Conservation (phyloP, 2,329 filamentous ascomycete genomes). For the Hymenoscyphus salicellus region DNA sequence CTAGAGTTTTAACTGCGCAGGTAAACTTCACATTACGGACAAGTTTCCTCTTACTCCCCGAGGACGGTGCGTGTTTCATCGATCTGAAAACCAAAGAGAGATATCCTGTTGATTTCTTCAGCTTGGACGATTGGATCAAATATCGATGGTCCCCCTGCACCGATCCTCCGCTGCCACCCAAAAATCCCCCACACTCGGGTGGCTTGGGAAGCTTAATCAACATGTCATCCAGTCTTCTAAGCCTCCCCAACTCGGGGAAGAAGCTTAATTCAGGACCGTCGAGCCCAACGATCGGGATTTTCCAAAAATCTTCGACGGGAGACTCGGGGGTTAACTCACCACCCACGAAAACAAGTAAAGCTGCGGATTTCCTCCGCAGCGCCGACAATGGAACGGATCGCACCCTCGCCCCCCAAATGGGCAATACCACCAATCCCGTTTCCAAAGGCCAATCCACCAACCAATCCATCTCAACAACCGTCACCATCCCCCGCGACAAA, state of each 20-base stretch:
- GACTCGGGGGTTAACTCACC: constrained; percentile 25
- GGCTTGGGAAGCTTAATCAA: constrained; percentile 41
- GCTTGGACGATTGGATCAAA: constrained; percentile 74
- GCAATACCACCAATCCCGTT: constrained; percentile 22
- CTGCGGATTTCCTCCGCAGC: constrained; percentile 27
- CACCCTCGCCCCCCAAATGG: constrained; percentile 29
- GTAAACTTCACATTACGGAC: constrained; percentile 92
- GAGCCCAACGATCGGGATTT: constrained; percentile 16
- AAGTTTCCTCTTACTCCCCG: constrained; percentile 78
- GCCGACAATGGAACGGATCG: constrained; percentile 30
- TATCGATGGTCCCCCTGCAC: constrained; percentile 77
- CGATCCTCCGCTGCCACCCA: constrained; percentile 60
- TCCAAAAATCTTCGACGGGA: constrained; percentile 20
- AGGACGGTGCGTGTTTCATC: constrained; percentile 84
- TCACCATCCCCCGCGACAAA: constrained; percentile 36
- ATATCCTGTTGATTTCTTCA: constrained; percentile 81
- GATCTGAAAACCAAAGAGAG: constrained; percentile 71
- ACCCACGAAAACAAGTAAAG: constrained; percentile 27
- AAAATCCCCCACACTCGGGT: constrained; percentile 35
- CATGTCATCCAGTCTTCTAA: constrained; percentile 30
- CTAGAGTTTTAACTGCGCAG: constrained; percentile 83
- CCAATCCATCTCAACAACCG: constrained; percentile 33
- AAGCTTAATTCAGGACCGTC: constrained; percentile 27
- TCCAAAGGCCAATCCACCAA: constrained; percentile 27
- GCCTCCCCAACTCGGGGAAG: constrained; percentile 33